Percentiles rank a stretch among this genome's conserved stretches.
Evolutionary conservation across 805 yeast genomes (phyloP).

Genomic region (Hermanozyma aechmeae): DNA sequence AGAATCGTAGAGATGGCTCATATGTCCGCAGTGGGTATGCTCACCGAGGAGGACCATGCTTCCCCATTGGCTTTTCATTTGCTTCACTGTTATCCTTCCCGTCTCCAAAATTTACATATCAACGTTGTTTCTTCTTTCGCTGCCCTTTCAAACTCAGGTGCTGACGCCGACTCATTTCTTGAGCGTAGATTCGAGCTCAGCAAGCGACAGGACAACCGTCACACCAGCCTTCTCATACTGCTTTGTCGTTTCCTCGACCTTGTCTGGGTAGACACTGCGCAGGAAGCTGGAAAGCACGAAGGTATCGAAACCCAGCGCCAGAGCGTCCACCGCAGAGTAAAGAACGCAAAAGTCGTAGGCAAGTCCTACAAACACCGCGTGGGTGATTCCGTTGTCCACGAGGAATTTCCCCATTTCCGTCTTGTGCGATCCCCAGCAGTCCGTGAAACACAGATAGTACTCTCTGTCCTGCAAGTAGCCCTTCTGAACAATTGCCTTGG

Average conservation of each 20-base stretch:
- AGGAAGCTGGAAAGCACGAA: slow-evolving; percentile 50
- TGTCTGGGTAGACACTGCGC: slow-evolving; percentile 44
- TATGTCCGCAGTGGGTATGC: no score
- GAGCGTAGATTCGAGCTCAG: no score
- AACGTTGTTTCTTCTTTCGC: no score
- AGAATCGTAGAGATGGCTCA: no score
- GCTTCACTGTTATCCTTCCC: no score
- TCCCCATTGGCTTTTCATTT: no score
- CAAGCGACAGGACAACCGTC: neutral
- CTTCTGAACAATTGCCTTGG: slow-evolving; percentile 45
- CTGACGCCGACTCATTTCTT: no score
- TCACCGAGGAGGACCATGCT: no score
- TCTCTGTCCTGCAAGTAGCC: slow-evolving; percentile 70
- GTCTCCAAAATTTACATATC: no score
- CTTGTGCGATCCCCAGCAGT: slow-evolving; percentile 61
- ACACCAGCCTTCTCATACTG: slow-evolving; percentile 26
- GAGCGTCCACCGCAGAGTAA: slow-evolving; percentile 66
- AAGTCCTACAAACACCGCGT: slow-evolving; percentile 69
- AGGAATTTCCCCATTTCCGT: slow-evolving; percentile 56
- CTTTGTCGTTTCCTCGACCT: slow-evolving; percentile 22
- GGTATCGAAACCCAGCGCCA: slow-evolving; percentile 51
- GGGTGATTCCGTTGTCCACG: slow-evolving; percentile 35
- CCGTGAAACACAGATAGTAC: slow-evolving; percentile 81
- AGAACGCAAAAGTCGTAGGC: slow-evolving; percentile 86
- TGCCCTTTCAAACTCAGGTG: no score